Evolutionary conservation across 768 basidiomycete genomes (phyloP).

Genomic region (Collybiopsis luxurians): DNA sequence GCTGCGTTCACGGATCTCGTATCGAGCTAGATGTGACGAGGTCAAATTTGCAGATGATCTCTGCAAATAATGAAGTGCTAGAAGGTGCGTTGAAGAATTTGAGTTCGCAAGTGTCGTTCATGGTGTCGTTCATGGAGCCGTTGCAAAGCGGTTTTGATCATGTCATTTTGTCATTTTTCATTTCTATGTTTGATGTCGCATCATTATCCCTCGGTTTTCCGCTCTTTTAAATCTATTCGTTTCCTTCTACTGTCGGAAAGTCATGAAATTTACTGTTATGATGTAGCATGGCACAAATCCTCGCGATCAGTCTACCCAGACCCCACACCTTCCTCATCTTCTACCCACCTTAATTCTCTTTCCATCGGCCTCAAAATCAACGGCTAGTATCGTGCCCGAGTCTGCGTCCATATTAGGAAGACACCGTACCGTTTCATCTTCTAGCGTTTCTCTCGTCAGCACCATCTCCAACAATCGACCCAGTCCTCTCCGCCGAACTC

Average conservation of each 20-base stretch:
- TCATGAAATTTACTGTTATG: neutral
- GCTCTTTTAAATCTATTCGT: too few species aligned
- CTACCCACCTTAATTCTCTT: neutral
- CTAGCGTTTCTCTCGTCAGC: conserved; percentile 29
- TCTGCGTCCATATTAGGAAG: conserved; percentile 14
- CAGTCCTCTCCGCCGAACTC: neutral
- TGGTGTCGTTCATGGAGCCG: too few species aligned
- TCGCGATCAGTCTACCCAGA: conserved; percentile 45
- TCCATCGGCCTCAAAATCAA: neutral
- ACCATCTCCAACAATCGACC: neutral
- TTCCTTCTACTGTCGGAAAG: too few species aligned
- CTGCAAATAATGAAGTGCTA: conserved; percentile 94
- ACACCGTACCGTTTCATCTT: conserved; percentile 37
- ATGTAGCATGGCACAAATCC: conserved; percentile 21
- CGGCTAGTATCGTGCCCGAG: conserved; percentile 4
- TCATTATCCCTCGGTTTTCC: too few species aligned
- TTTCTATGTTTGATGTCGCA: too few species aligned
- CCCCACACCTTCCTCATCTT: conserved; percentile 11
- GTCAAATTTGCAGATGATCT: conserved; percentile 86
- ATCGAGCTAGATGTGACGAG: conserved; percentile 82
- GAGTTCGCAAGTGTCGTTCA: neutral
- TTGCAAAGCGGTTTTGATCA: too few species aligned
- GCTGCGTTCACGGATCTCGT: conserved; percentile 73
- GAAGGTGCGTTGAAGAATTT: conserved; percentile 73
- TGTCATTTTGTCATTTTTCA: too few species aligned